Evolutionary conservation across 2,329 filamentous ascomycete species (phyloP), one percentile per base, ranked within the genome.

Genomic region (Colletotrichum brevisporum): DNA sequence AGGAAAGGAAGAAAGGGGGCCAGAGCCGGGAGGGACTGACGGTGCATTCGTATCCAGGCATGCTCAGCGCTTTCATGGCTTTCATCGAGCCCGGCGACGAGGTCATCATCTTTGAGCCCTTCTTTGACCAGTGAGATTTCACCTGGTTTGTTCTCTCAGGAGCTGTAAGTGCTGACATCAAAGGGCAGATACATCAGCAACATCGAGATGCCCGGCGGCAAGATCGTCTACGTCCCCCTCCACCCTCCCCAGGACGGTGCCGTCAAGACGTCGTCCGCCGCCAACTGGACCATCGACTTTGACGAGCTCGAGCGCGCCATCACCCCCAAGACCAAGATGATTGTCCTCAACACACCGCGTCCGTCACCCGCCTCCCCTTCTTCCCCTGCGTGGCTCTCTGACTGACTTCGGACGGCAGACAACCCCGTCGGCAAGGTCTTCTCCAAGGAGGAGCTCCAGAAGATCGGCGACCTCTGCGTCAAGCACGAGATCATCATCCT

Each of bases 381-480:
- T 8, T 6, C 24, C 15, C 13, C 16, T 27, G 1, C 6, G n/a
- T 27, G 0, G 5, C 64, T 18, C 16, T 24, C 16, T 24, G 4
- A 48, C 73, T 65, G 10, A 64, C 16, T 61, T 6, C 21, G 16
- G 4, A 12, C 31, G 54, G 81, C 75, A 79, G 94, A 99, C 82
- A 99, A 99, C 82, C 96, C 96, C 1, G 92, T 99, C 43, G 96
- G 96, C 77, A 99, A 99, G 82, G 94, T 99, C 63, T 97, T 95
- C 79, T 94, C 93, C 18, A 90, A 88, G 67, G 89, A 91, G 0
- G 96, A 99, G 79, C 88, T 98, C 6, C 86, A 94, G 75, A 89
- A 87, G 71, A 96, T 99, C 75, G 96, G 92, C 51, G 92, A 95
- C 66, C 84, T 99, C 13, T 97, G 94, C 78, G 91, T 98, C 68